A percentile compares a stretch with the other conserved stretches of the same genome.
Conservation (phyloP, 2,329 filamentous ascomycete genomes). For the Thielaviopsis euricoi region DNA sequence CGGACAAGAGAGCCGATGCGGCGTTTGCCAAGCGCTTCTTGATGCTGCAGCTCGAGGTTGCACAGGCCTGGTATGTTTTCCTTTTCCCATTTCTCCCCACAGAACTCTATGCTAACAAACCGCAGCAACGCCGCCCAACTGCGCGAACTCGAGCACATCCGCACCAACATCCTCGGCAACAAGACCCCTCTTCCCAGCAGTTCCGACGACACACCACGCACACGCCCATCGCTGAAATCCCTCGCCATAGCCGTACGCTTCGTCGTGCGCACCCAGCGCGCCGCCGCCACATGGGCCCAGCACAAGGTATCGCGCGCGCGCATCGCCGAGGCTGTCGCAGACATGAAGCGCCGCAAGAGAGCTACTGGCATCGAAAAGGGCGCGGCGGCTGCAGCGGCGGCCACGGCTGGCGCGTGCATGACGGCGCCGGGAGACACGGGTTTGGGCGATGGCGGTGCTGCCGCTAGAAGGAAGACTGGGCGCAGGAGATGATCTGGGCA, state of each 20-base stretch:
- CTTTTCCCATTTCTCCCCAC: slow-evolving; percentile 1
- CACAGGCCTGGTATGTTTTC: slow-evolving; percentile 69
- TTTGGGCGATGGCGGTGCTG: neutral
- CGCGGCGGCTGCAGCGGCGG: too few species aligned
- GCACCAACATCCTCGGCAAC: slow-evolving; percentile 23
- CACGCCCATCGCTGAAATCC: slow-evolving; percentile 23
- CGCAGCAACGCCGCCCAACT: slow-evolving; percentile 83
- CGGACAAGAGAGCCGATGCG: slow-evolving; percentile 61
- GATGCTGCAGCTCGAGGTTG: slow-evolving; percentile 61
- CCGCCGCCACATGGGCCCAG: slow-evolving; percentile 30
- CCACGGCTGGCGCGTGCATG: neutral
- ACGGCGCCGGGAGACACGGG: neutral
- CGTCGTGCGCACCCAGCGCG: slow-evolving; percentile 32
- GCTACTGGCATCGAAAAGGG: slow-evolving; percentile 16
- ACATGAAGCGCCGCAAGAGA: slow-evolving; percentile 28
- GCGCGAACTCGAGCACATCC: slow-evolving; percentile 69
- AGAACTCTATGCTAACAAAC: slow-evolving; percentile 4
- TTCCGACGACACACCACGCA: neutral
- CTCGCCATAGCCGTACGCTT: slow-evolving; percentile 34
- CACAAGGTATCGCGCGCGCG: slow-evolving; percentile 33
- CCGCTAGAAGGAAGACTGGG: neutral
- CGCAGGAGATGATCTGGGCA: neutral
- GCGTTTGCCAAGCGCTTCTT: slow-evolving; percentile 80
- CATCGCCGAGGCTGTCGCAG: slow-evolving; percentile 32
- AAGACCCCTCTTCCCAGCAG: slow-evolving; percentile 18